Evolutionary conservation across 176 grass and related monocot species (phyloP).

Genomic region (Thinopyrum elongatum): DNA sequence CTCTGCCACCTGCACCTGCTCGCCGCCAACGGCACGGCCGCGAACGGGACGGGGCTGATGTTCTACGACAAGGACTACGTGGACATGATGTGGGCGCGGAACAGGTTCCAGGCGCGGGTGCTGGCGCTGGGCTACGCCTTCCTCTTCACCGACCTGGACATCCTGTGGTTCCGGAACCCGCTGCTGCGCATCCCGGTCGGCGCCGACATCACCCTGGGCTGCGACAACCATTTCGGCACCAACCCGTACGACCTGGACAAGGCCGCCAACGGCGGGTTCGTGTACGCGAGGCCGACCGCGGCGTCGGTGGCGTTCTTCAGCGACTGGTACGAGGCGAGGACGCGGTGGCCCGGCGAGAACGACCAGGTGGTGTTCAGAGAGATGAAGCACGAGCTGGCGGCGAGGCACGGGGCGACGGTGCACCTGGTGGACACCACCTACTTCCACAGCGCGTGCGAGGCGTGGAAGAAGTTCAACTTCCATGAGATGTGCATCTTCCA

Average conservation of each 20-base stretch:
- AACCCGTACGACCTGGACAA: slow-evolving; percentile 25
- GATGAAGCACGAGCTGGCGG: slow-evolving; percentile 28
- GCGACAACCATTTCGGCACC: slow-evolving; percentile 13
- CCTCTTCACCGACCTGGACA: too few relatives aligned
- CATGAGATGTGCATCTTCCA: too few relatives aligned
- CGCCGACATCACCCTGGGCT: slow-evolving; percentile 1
- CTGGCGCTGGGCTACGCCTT: too few relatives aligned
- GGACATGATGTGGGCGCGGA: neutral
- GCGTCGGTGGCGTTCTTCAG: slow-evolving; percentile 8
- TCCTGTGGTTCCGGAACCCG: too few relatives aligned
- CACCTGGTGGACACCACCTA: slow-evolving; percentile 34
- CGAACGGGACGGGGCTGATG: neutral
- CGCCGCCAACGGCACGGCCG: neutral
- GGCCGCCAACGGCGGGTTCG: slow-evolving; percentile 17
- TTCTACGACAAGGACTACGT: slow-evolving; percentile 40
- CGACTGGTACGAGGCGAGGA: slow-evolving; percentile 33
- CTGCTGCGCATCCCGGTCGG: too few relatives aligned
- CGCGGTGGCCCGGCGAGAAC: neutral
- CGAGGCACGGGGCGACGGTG: neutral
- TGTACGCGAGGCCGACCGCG: neutral
- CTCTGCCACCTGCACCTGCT: neutral
- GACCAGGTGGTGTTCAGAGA: slow-evolving; percentile 34
- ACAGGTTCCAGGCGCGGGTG: too few relatives aligned
- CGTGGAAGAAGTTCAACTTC: too few relatives aligned
- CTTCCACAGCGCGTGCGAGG: neutral